These are phyloP conservation scores for Trametes maxima DNA, from an alignment of 768 basidiomycete species.

Conservation along the genomic window DNA sequence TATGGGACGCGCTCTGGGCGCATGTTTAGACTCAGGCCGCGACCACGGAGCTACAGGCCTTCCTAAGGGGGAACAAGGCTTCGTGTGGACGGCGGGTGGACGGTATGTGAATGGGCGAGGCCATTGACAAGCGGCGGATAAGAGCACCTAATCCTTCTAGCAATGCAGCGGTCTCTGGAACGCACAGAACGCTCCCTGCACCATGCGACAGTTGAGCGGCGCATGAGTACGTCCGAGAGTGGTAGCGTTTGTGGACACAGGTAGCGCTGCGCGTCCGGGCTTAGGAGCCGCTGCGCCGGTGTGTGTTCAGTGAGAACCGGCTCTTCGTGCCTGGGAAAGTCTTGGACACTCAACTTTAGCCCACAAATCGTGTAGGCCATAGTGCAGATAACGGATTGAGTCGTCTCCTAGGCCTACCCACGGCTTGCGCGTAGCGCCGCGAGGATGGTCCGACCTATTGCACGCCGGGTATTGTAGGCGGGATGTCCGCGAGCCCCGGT, in stretches of 20 bases:
- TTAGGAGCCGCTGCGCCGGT: neutral
- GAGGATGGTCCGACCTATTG: slow-evolving; percentile 16
- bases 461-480: neutral
- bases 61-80: neutral
- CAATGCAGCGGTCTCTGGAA: slow-evolving; percentile 1
- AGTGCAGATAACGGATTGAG: slow-evolving; percentile 7
- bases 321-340: slow-evolving; percentile 6
- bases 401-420: neutral
- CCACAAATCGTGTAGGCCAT: neutral
- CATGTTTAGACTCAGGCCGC: neutral
- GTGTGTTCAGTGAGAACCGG: slow-evolving; percentile 15
- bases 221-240: neutral
- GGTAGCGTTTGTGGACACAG: neutral
- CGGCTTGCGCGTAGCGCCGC: slow-evolving; percentile 4
- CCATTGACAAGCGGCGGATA: slow-evolving; percentile 1
- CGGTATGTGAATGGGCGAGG: neutral
- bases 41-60: neutral
- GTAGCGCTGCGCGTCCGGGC: neutral
- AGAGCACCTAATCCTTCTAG: neutral
- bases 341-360: slow-evolving; percentile 10
- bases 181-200: neutral
- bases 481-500: neutral
- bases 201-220: neutral
- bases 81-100: slow-evolving; percentile 1
- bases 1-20: neutral